These are phyloP conservation scores for Hypoxylon rickii DNA, from an alignment of 495 filamentous ascomycete species.

Conservation along the genomic window DNA sequence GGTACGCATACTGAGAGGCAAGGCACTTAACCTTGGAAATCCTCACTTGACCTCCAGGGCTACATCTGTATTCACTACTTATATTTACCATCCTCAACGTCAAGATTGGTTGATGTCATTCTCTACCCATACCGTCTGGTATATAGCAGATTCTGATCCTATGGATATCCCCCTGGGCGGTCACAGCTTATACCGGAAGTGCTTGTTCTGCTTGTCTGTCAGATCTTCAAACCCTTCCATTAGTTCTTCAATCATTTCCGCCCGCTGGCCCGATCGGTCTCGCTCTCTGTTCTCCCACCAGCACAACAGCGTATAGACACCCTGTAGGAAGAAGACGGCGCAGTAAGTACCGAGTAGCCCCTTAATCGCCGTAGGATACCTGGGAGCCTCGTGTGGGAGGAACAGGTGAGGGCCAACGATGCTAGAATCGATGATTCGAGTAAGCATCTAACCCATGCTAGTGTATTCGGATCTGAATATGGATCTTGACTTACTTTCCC, in stretches of 20 bases:
- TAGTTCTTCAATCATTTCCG: slow-evolving; percentile 19
- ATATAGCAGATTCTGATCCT: background rate
- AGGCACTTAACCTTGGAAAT: no score
- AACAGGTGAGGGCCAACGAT: slow-evolving; percentile 42
- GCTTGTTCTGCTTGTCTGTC: slow-evolving; percentile 42
- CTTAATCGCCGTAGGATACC: slow-evolving; percentile 41
- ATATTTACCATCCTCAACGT: no score
- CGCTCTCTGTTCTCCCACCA: slow-evolving; percentile 27
- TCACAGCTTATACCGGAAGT: slow-evolving; percentile 38
- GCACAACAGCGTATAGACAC: slow-evolving; percentile 26
- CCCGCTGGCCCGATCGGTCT: slow-evolving; percentile 13
- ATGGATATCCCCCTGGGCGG: background rate
- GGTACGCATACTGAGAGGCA: no score
- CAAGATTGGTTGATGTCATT: no score
- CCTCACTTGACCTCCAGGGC: background rate
- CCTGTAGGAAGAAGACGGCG: slow-evolving; percentile 22
- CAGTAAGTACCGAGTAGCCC: slow-evolving; percentile 35
- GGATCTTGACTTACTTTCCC: slow-evolving; percentile 19
- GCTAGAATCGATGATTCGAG: slow-evolving; percentile 26
- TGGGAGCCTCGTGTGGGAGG: slow-evolving; percentile 33
- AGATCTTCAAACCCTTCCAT: slow-evolving; percentile 40
- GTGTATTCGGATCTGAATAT: background rate
- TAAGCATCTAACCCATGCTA: slow-evolving; percentile 2
- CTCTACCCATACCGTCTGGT: no score
- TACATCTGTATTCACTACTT: background rate